Percentiles rank a stretch among this genome's conserved stretches.
Evolutionary conservation across 345 rosid genomes (phyloP).

Genomic region (Kandelia obovata): DNA sequence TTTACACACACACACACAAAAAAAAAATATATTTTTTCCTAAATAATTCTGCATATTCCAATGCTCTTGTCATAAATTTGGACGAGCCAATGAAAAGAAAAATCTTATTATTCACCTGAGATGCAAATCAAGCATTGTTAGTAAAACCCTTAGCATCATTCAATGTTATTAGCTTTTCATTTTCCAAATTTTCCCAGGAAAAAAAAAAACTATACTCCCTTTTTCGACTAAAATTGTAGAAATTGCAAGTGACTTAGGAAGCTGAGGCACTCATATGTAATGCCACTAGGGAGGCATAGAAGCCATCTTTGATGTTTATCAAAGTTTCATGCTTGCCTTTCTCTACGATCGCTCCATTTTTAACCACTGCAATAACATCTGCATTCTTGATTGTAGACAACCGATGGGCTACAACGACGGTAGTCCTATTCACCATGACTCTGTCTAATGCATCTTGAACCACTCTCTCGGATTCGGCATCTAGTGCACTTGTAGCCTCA

Average conservation of each 20-base stretch:
- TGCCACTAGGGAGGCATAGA: constrained; percentile 59
- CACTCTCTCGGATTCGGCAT: constrained; percentile 64
- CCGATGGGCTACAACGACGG: constrained; percentile 61
- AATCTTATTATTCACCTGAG: no score
- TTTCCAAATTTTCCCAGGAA: no score
- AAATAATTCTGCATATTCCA: no score
- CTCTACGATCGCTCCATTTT: constrained; percentile 55
- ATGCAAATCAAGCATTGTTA: no score
- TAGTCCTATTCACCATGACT: constrained; percentile 56
- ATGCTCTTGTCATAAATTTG: no score
- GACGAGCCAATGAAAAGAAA: no score
- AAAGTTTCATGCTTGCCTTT: constrained; percentile 59
- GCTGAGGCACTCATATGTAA: constrained; percentile 43
- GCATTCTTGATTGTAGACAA: constrained; percentile 62
- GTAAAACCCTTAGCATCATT: no score
- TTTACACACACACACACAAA: no score
- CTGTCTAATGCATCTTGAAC: constrained; percentile 70
- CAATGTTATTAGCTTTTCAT: no score
- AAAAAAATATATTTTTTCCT: no score
- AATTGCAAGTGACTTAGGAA: background rate
- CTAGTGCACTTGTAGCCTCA: constrained; percentile 74
- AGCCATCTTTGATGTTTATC: constrained; percentile 44
- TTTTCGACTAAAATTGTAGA: no score
- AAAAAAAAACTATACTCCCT: no score
- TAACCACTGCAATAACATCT: constrained; percentile 58